A percentile compares a stretch with the other conserved stretches of the same genome.
Evolutionary conservation across 805 yeast species (phyloP).

Genomic region (Kockiozyma suomiensis): DNA sequence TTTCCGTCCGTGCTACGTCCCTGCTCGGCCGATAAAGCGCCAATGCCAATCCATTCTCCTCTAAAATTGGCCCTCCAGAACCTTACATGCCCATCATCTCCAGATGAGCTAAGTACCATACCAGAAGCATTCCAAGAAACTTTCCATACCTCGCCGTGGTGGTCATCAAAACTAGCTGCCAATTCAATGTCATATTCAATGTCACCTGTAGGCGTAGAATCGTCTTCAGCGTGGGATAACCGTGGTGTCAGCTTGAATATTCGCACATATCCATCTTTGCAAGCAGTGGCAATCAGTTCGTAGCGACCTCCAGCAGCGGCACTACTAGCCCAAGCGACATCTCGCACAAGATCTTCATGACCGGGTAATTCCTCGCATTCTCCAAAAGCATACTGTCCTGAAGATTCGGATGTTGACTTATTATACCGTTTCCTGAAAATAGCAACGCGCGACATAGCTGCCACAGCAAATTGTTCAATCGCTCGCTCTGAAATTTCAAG

Average conservation of each 20-base stretch:
- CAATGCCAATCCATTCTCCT: conserved; percentile 88
- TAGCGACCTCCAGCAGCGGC: conserved; percentile 60
- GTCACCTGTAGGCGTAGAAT: not conserved
- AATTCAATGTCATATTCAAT: conserved; percentile 53
- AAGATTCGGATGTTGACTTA: conserved; percentile 26
- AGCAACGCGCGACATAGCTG: conserved; percentile 85
- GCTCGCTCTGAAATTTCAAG: conserved; percentile 68
- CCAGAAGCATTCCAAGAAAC: conserved; percentile 96
- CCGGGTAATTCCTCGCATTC: conserved; percentile 59
- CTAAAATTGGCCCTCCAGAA: conserved; percentile 89
- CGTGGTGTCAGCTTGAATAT: conserved; percentile 64
- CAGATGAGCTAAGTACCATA: conserved; percentile 86
- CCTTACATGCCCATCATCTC: conserved; percentile 91
- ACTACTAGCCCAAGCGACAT: conserved; percentile 31
- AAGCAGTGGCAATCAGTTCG: conserved; percentile 90
- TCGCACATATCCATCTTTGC: conserved; percentile 90
- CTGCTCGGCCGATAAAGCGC: conserved; percentile 70
- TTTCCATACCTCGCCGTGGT: conserved; percentile 90
- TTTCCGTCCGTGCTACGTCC: conserved; percentile 1
- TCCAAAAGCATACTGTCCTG: conserved; percentile 44
- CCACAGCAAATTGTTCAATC: conserved; percentile 81
- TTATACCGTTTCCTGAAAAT: conserved; percentile 56
- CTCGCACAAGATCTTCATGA: conserved; percentile 47
- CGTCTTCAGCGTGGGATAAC: not conserved
- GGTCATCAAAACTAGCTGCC: conserved; percentile 71